A percentile compares a stretch with the other conserved stretches of the same genome.
These are phyloP conservation scores for Magnolia kwangsiensis DNA, from an alignment of 164 flowering plant genomes.

Conservation along the genomic window DNA sequence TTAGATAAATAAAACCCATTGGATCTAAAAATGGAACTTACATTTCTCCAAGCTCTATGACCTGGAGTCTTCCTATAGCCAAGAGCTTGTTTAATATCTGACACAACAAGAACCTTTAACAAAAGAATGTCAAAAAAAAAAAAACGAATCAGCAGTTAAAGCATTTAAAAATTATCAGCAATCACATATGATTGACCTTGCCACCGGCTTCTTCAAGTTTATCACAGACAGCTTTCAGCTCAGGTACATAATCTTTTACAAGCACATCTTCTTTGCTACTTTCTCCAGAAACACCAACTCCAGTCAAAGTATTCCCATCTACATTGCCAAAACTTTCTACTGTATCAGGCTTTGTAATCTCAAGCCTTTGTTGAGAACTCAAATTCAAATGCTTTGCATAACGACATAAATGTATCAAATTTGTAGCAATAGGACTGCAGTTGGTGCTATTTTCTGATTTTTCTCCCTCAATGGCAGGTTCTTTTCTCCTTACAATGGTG, in stretches of 20 bases:
- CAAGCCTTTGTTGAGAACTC: conserved; percentile 64
- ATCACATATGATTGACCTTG: conserved; percentile 46
- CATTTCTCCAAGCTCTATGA: conserved; percentile 83
- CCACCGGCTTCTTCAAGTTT: conserved; percentile 76
- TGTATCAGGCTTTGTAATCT: conserved; percentile 55
- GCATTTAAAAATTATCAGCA: not conserved
- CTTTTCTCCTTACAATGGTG: conserved; percentile 62
- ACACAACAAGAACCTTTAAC: conserved; percentile 73
- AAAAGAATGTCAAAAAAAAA: conserved; percentile 2
- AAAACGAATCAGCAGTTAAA: not conserved
- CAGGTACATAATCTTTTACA: conserved; percentile 77
- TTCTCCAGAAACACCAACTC: conserved; percentile 32
- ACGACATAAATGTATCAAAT: conserved; percentile 69
- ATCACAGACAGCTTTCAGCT: conserved; percentile 68
- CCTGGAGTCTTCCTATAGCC: conserved; percentile 57
- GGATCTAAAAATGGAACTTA: conserved; percentile 22
- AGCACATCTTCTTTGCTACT: conserved; percentile 43
- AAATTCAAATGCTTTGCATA: conserved; percentile 61
- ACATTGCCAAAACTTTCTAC: conserved; percentile 23
- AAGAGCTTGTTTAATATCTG: conserved; percentile 73
- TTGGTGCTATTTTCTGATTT: conserved; percentile 19
- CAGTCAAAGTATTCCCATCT: conserved; percentile 23
- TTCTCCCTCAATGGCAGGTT: conserved; percentile 33
- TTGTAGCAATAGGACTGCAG: conserved; percentile 51
- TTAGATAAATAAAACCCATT: conserved; percentile 1